phyloP scores from a whole-genome alignment of 805 yeast genomes.

The Cyberlindnera japonica region DNA sequence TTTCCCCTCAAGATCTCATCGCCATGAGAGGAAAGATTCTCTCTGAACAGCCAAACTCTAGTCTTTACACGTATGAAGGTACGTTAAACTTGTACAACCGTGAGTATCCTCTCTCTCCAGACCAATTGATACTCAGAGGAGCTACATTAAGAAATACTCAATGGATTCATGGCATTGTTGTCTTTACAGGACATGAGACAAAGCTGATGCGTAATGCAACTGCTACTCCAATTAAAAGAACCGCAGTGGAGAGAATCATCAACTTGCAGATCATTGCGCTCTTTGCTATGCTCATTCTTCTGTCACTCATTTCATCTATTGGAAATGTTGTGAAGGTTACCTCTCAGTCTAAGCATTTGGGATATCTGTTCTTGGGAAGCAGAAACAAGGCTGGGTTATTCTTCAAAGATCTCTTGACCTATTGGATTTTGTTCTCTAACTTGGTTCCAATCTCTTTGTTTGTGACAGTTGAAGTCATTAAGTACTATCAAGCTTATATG shows the following conservation, averaged over 20 bases:
- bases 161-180: slow-evolving; percentile 91
- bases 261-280: slow-evolving; percentile 88
- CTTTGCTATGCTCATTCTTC: slow-evolving; percentile 70
- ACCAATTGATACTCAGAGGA: slow-evolving; percentile 88
- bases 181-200: slow-evolving; percentile 98
- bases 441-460: slow-evolving; percentile 96
- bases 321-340: slow-evolving; percentile 80
- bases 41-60: slow-evolving; percentile 92
- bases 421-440: slow-evolving; percentile 94
- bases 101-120: slow-evolving; percentile 76
- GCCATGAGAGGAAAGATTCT: slow-evolving; percentile 55
- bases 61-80: slow-evolving; percentile 93
- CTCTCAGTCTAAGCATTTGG: slow-evolving; percentile 46
- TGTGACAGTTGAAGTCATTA: slow-evolving; percentile 94
- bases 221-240: slow-evolving; percentile 95
- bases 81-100: slow-evolving; percentile 55
- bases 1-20: slow-evolving; percentile 58
- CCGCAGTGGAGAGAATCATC: slow-evolving; percentile 94
- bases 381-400: slow-evolving; percentile 67
- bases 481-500: slow-evolving; percentile 91
- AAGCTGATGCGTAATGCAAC: slow-evolving; percentile 98
- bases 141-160: slow-evolving; percentile 92
- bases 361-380: slow-evolving; percentile 67
- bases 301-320: slow-evolving; percentile 75
- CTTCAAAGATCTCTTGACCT: slow-evolving; percentile 84